These are phyloP conservation scores for Erodium trifolium DNA, from an alignment of 441 rosid genomes.

Conservation along the genomic window DNA sequence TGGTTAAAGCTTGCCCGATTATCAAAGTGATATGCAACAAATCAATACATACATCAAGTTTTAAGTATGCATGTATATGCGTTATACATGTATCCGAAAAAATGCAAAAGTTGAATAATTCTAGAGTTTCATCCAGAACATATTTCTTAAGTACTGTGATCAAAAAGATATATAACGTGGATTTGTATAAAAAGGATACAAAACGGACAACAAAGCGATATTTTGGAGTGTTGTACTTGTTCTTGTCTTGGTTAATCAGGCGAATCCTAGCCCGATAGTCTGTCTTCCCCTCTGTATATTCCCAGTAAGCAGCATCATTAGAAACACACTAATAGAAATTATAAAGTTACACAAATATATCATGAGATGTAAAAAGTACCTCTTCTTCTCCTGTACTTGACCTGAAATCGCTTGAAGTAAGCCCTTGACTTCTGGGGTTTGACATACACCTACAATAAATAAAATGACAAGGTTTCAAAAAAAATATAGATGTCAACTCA, in stretches of 20 bases:
- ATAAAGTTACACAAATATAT: neutral
- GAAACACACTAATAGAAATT: neutral
- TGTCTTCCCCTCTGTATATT: no score
- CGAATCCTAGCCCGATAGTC: no score
- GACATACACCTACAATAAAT: slow-evolving; percentile 40
- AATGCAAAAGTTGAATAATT: no score
- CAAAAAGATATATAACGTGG: no score
- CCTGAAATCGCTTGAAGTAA: slow-evolving; percentile 83
- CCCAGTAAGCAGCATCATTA: neutral
- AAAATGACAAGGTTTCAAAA: neutral
- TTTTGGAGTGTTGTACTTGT: no score
- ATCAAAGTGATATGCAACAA: no score
- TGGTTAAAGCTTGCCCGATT: no score
- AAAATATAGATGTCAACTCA: neutral
- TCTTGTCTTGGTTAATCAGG: no score
- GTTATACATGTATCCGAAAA: neutral
- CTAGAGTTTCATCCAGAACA: no score
- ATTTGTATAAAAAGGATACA: no score
- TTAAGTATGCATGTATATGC: neutral
- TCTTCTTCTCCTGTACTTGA: slow-evolving; percentile 82
- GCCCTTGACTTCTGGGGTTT: slow-evolving; percentile 58
- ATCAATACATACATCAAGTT: neutral
- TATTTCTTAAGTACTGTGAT: no score
- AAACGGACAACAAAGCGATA: no score
- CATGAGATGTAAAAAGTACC: slow-evolving; percentile 27